These are phyloP conservation scores for Halophytophthora polymorphica DNA, from an alignment of 352 stramenopile species.

Conservation along the genomic window DNA sequence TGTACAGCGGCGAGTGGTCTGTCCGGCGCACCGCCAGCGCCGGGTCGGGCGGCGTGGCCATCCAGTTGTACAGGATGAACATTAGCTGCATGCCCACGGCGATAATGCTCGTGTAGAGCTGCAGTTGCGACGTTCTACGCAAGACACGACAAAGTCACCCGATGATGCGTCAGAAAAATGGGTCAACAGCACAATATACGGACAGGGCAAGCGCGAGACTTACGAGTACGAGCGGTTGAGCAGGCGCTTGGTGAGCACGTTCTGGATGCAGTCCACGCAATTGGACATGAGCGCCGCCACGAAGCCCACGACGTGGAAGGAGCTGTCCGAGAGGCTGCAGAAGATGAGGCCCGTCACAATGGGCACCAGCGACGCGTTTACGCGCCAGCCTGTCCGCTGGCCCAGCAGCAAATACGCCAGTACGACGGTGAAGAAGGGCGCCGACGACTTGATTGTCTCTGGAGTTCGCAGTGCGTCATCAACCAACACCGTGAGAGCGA, in stretches of 20 bases:
- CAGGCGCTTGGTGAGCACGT: constrained; percentile 88
- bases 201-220: constrained; percentile 9
- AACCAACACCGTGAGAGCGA: constrained; percentile 12
- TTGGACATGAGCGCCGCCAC: constrained; percentile 86
- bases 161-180: background rate
- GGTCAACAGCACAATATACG: constrained; percentile 1
- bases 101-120: constrained; percentile 89
- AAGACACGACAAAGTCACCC: background rate
- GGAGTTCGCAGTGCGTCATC: constrained; percentile 11
- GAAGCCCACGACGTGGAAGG: constrained; percentile 89
- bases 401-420: constrained; percentile 83
- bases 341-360: constrained; percentile 84
- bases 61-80: constrained; percentile 74
- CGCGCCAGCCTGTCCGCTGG: constrained; percentile 75
- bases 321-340: constrained; percentile 84
- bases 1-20: constrained; percentile 35
- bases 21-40: constrained; percentile 20
- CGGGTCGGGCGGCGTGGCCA: constrained; percentile 28
- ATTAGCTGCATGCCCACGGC: constrained; percentile 81
- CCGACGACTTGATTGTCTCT: constrained; percentile 93
- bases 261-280: constrained; percentile 91
- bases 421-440: constrained; percentile 90
- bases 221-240: constrained; percentile 82
- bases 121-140: constrained; percentile 72
- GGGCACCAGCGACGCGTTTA: constrained; percentile 85